phyloP scores from a whole-genome alignment of 169 alveolate species.

The Babesia caballi region DNA sequence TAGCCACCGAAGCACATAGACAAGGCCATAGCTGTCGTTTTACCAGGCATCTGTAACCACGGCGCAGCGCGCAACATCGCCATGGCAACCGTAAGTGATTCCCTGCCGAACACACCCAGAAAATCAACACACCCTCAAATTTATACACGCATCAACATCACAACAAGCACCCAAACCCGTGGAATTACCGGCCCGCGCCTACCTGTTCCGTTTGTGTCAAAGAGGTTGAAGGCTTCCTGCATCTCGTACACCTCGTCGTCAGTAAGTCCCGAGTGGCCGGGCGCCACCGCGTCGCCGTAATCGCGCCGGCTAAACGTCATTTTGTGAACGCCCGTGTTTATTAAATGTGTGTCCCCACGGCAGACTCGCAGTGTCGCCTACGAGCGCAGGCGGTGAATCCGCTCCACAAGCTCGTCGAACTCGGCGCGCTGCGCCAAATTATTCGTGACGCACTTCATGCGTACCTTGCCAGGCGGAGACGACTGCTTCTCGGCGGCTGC shows the following conservation, averaged over 20 bases:
- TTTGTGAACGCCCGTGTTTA: background rate
- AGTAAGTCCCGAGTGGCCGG: slow-evolving; percentile 86
- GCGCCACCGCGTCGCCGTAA: slow-evolving; percentile 68
- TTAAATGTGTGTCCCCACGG: slow-evolving; percentile 31
- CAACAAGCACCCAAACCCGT: too few species aligned
- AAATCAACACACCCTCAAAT: too few species aligned
- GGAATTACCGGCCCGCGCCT: background rate
- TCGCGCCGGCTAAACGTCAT: slow-evolving; percentile 57
- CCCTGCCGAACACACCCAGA: too few species aligned
- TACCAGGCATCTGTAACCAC: too few species aligned
- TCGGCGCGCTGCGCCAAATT: slow-evolving; percentile 21
- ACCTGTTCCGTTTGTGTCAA: slow-evolving; percentile 98
- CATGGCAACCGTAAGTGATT: too few species aligned
- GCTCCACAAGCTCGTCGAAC: slow-evolving; percentile 25
- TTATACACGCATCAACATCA: too few species aligned
- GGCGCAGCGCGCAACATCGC: too few species aligned
- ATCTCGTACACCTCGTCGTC: slow-evolving; percentile 98
- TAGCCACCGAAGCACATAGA: too few species aligned
- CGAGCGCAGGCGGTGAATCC: slow-evolving; percentile 25
- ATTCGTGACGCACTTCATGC: background rate
- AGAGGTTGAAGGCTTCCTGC: slow-evolving; percentile 97
- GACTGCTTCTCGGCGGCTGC: slow-evolving; percentile 5
- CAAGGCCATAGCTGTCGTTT: too few species aligned
- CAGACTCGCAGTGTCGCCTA: background rate
- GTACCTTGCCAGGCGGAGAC: background rate